Evolutionary conservation across 345 rosid genomes (phyloP), one percentile per base, ranked within the genome.

Genomic region (Euclidium syriacum): DNA sequence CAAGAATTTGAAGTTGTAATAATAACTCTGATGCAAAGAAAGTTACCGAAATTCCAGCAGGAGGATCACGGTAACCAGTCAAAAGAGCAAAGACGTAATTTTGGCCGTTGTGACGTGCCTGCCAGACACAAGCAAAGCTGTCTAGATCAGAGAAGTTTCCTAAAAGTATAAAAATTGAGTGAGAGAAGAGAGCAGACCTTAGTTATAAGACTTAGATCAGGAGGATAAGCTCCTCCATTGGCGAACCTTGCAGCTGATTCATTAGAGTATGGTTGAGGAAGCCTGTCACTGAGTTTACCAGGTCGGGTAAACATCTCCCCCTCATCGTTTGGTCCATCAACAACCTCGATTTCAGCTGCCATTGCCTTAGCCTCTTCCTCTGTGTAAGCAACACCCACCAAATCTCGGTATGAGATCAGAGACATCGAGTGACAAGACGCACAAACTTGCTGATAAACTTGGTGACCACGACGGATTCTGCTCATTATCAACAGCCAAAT

Each of bases 181-280:
- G 16, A 70, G 25, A 25, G 14, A 29, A 25, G 14, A 64, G 29
- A 50, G 11, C 1, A 47, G 32, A 94, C 97, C 82, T 94, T 85
- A 18, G 97, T 90, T 40, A 90, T 73, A 65, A 94, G 97, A 85
- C 97, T 90, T 24, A 87, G 70, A 80, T 87, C 99, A 55, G 99
- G 97, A 62, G 99, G 99, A 87, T 94, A 90, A 12, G 99, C 99
- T 73, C 99, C 99, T 79, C 99, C 99, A 83, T 94, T 94, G 50
- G 99, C 99, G 62, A 94, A 94, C 79, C 96, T 90, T 63, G 99
- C 99, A 10, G 97, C 99, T 75, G 75, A 73, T 65, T 94, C 99
- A 73, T 94, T 94, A 1, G 88, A 24, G 73, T 90, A 92, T 54
- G 98, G 97, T 74, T 87, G 67, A 54, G 98, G 95, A 63, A 89